These are phyloP conservation scores for Didymella arachidicola DNA, from an alignment of 2,329 filamentous ascomycete species.

Conservation along the genomic window DNA sequence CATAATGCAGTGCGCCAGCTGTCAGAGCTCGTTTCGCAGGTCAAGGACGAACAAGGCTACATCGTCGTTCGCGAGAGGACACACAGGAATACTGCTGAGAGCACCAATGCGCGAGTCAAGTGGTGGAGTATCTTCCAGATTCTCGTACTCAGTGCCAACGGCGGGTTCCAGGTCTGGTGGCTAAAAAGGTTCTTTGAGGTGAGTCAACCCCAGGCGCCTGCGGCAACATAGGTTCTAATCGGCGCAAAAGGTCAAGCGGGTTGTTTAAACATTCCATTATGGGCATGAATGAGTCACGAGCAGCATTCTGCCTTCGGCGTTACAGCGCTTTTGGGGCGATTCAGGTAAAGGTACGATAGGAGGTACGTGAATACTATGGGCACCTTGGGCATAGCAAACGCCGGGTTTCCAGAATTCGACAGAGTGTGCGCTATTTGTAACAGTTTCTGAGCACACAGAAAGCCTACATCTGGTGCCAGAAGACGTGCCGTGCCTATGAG, in stretches of 20 bases:
- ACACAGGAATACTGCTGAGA: constrained; percentile 98
- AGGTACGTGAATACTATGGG: background rate
- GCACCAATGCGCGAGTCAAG: constrained; percentile 96
- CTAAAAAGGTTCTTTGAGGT: constrained; percentile 97
- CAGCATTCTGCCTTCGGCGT: constrained; percentile 29
- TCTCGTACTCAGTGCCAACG: constrained; percentile 85
- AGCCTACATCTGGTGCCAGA: background rate
- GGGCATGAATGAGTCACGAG: background rate
- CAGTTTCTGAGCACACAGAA: background rate
- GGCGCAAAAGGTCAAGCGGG: constrained; percentile 41
- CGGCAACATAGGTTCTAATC: constrained; percentile 27
- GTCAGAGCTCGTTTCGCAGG: constrained; percentile 84
- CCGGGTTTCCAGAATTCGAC: background rate
- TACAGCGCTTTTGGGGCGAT: constrained; percentile 22
- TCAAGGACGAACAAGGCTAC: constrained; percentile 98
- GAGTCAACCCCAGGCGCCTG: constrained; percentile 14
- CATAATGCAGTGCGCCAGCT: constrained; percentile 73
- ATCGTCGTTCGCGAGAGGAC: constrained; percentile 94
- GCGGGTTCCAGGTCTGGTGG: constrained; percentile 99
- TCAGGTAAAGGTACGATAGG: constrained; percentile 9
- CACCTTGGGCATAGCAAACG: constrained; percentile 6
- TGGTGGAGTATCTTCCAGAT: constrained; percentile 99
- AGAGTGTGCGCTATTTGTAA: background rate
- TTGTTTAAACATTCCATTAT: constrained; percentile 31
- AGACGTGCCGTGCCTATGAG: background rate